phyloP scores from a whole-genome alignment of 2,329 filamentous ascomycete species.

The Endoconidiophora polonica region DNA sequence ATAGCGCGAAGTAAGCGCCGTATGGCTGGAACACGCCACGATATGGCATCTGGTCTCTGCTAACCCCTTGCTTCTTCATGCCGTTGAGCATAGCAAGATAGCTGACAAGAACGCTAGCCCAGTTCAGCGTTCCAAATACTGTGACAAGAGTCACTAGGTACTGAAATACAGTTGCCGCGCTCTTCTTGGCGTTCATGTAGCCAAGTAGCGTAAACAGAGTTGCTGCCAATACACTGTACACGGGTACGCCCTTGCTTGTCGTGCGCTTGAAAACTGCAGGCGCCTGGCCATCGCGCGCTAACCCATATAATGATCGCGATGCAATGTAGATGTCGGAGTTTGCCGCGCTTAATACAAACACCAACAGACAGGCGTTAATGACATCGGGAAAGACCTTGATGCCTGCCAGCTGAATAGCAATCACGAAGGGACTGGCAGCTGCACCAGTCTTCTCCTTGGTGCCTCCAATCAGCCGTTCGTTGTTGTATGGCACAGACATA shows the following conservation, averaged over 20 bases:
- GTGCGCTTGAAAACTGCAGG: slow-evolving; percentile 21
- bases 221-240: slow-evolving; percentile 22
- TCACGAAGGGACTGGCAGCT: slow-evolving; percentile 16
- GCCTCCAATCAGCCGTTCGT: slow-evolving; percentile 11
- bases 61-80: slow-evolving; percentile 23
- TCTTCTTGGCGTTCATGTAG: slow-evolving; percentile 25
- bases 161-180: slow-evolving; percentile 22
- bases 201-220: slow-evolving; percentile 23
- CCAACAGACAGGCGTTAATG: slow-evolving; percentile 16
- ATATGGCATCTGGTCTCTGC: slow-evolving; percentile 22
- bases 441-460: slow-evolving; percentile 1
- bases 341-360: slow-evolving; percentile 14
- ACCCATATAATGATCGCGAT: slow-evolving; percentile 24
- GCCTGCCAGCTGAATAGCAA: slow-evolving; percentile 14
- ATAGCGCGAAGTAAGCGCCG: slow-evolving; percentile 22
- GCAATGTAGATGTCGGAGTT: slow-evolving; percentile 21
- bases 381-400: slow-evolving; percentile 15
- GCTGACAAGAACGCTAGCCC: slow-evolving; percentile 24
- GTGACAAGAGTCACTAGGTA: slow-evolving; percentile 27
- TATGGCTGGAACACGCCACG: slow-evolving; percentile 23
- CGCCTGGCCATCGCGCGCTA: slow-evolving; percentile 26
- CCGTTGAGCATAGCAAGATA: slow-evolving; percentile 24
- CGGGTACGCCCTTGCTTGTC: slow-evolving; percentile 23
- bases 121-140: slow-evolving; percentile 27
- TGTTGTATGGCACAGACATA: slow-evolving; percentile 17